These are phyloP conservation scores for Austroboletus niveus DNA, from an alignment of 1,284 basidiomycete species.

Conservation along the genomic window DNA sequence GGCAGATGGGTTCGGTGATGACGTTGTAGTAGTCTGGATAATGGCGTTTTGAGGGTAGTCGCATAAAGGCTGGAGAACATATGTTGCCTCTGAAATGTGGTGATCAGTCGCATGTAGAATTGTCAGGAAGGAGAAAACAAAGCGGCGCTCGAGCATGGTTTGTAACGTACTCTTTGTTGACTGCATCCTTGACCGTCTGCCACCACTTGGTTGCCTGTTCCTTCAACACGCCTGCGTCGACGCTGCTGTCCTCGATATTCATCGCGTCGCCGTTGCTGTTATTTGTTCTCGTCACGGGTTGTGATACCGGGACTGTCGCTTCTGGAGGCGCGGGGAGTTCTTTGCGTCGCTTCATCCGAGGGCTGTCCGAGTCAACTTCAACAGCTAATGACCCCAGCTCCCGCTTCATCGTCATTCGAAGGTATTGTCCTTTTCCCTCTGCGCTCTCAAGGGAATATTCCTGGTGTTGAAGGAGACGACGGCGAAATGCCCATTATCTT, in stretches of 20 bases:
- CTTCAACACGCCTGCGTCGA: conserved; percentile 33
- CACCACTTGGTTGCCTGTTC: conserved; percentile 52
- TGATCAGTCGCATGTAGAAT: conserved; percentile 25
- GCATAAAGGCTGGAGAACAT: conserved; percentile 72
- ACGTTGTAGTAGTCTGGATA: conserved; percentile 90
- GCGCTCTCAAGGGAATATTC: conserved; percentile 29
- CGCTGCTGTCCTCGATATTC: conserved; percentile 23
- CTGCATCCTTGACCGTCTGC: conserved; percentile 74
- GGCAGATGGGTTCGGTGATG: conserved; percentile 76
- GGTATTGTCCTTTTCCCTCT: conserved; percentile 9
- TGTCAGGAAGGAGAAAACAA: conserved; percentile 34
- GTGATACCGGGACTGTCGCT: conserved; percentile 6
- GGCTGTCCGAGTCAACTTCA: conserved; percentile 52
- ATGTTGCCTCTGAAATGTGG: conserved; percentile 53
- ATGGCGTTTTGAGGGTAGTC: conserved; percentile 70
- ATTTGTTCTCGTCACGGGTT: conserved; percentile 27
- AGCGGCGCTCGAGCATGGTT: conserved; percentile 33
- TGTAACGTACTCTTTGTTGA: conserved; percentile 77
- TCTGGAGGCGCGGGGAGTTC: conserved; percentile 43
- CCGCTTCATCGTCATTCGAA: conserved; percentile 60
- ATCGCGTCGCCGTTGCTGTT: conserved; percentile 25
- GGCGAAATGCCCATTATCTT: conserved; percentile 35
- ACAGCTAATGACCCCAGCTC: conserved; percentile 53
- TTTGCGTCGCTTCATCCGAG: conserved; percentile 69
- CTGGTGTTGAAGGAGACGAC: conserved; percentile 27